Percentiles rank a stretch among this genome's conserved stretches.
Evolutionary conservation across 2,329 filamentous ascomycete species (phyloP).

Genomic region (Trichoderma sp.): DNA sequence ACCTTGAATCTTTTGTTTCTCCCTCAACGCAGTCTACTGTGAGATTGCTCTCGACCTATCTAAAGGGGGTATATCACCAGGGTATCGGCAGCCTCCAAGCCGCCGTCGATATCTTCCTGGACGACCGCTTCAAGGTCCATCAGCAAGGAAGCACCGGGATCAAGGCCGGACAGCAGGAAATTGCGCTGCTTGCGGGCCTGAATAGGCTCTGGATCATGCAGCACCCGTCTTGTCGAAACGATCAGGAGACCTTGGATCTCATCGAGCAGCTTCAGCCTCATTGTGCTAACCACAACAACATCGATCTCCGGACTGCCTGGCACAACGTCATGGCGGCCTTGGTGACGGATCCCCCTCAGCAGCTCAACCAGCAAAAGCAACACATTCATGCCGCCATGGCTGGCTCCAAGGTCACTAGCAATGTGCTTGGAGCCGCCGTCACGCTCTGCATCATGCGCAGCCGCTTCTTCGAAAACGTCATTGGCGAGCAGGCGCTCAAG

Average conservation of each 20-base stretch:
- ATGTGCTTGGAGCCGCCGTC: constrained; percentile 78
- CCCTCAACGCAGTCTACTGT: constrained; percentile 42
- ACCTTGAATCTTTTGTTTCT: constrained; percentile 46
- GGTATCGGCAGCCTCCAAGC: constrained; percentile 68
- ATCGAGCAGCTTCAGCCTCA: constrained; percentile 65
- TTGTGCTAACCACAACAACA: constrained; percentile 67
- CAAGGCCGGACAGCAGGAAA: constrained; percentile 57
- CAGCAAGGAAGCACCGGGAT: constrained; percentile 36
- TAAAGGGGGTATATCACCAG: constrained; percentile 73
- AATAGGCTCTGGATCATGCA: constrained; percentile 73
- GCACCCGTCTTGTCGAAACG: constrained; percentile 54
- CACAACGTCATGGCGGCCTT: constrained; percentile 71
- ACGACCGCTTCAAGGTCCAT: constrained; percentile 52
- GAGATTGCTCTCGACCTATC: constrained; percentile 61
- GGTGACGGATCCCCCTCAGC: constrained; percentile 56
- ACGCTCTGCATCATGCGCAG: constrained; percentile 82
- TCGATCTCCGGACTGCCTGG: constrained; percentile 74
- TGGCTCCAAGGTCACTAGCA: constrained; percentile 65
- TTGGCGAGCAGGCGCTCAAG: constrained; percentile 77
- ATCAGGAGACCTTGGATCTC: constrained; percentile 57
- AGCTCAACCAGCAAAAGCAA: constrained; percentile 75
- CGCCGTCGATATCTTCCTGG: constrained; percentile 66
- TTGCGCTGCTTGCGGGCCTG: constrained; percentile 63
- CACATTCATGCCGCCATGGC: constrained; percentile 71
- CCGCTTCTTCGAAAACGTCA: constrained; percentile 76